Evolutionary conservation across 2,329 filamentous ascomycete genomes (phyloP).

Genomic region (Aspergillus flavus): DNA sequence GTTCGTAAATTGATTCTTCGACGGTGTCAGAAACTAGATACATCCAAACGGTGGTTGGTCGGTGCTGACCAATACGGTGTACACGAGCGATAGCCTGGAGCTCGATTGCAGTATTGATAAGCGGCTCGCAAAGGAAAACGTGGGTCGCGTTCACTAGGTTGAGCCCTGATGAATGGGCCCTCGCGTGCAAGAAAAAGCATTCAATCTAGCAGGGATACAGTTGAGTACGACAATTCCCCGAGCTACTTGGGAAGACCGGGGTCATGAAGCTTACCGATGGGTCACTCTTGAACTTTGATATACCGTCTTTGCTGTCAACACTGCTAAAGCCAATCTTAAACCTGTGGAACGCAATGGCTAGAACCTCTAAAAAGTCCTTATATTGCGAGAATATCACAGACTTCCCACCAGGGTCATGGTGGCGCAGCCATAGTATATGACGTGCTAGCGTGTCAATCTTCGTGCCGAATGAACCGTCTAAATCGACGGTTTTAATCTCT

Average conservation of each 20-base stretch:
- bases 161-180: constrained; percentile 82
- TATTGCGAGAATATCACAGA: constrained; percentile 95
- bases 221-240: neutral
- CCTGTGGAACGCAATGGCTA: constrained; percentile 68
- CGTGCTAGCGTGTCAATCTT: constrained; percentile 84
- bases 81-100: constrained; percentile 94
- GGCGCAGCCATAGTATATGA: constrained; percentile 82
- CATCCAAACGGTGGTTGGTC: constrained; percentile 90
- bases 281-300: constrained; percentile 75
- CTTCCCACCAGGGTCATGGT: constrained; percentile 83
- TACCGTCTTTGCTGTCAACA: constrained; percentile 69
- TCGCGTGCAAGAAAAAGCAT: constrained; percentile 86
- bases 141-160: constrained; percentile 93
- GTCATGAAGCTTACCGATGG: constrained; percentile 47
- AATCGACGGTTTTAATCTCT: constrained; percentile 79
- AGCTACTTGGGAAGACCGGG: neutral
- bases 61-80: constrained; percentile 87
- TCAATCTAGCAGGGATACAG: constrained; percentile 55
- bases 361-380: constrained; percentile 74
- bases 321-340: constrained; percentile 74
- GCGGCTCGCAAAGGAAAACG: constrained; percentile 90
- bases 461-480: constrained; percentile 76
- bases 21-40: constrained; percentile 91
- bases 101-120: constrained; percentile 91
- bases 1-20: constrained; percentile 86